phyloP scores from a whole-genome alignment of 768 basidiomycete species.

The Coprinopsis sp. region DNA sequence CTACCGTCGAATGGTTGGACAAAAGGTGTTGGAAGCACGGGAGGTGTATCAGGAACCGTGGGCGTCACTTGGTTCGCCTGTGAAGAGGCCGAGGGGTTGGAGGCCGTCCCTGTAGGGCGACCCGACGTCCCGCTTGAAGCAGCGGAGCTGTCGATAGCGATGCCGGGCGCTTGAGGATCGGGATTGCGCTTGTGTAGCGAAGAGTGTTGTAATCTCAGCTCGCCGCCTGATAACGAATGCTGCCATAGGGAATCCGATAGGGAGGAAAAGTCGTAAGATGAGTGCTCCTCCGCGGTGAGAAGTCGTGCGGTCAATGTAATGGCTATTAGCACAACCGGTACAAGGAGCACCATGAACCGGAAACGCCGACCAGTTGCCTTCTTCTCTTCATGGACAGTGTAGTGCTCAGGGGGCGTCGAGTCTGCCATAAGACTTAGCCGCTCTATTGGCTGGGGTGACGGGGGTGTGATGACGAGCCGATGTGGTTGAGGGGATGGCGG shows the following conservation, averaged over 20 bases:
- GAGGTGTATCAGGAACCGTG: slow-evolving; percentile 44
- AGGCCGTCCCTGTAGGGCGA: slow-evolving; percentile 19
- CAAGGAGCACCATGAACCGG: slow-evolving; percentile 48
- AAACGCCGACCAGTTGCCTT: slow-evolving; percentile 45
- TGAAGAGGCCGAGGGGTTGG: slow-evolving; percentile 15
- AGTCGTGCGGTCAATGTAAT: slow-evolving; percentile 33
- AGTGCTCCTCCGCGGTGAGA: slow-evolving; percentile 46
- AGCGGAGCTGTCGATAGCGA: too few species aligned
- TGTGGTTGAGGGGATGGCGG: slow-evolving; percentile 26
- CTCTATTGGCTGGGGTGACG: background rate
- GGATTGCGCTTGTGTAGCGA: slow-evolving; percentile 18
- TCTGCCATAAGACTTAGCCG: background rate
- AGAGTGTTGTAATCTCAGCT: slow-evolving; percentile 13
- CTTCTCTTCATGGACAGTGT: slow-evolving; percentile 12
- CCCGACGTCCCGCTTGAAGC: too few species aligned
- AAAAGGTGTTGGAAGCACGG: slow-evolving; percentile 67
- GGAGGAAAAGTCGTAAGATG: slow-evolving; percentile 46
- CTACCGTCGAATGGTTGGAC: slow-evolving; percentile 69
- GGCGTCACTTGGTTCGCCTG: slow-evolving; percentile 31
- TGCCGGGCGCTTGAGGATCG: too few species aligned
- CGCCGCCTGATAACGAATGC: background rate
- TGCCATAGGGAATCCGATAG: slow-evolving; percentile 21
- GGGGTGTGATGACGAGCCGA: background rate
- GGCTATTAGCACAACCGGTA: slow-evolving; percentile 52
- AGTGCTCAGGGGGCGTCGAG: slow-evolving; percentile 5